phyloP scores from a whole-genome alignment of 306 rosid species.

The Ceratonia siliqua region DNA sequence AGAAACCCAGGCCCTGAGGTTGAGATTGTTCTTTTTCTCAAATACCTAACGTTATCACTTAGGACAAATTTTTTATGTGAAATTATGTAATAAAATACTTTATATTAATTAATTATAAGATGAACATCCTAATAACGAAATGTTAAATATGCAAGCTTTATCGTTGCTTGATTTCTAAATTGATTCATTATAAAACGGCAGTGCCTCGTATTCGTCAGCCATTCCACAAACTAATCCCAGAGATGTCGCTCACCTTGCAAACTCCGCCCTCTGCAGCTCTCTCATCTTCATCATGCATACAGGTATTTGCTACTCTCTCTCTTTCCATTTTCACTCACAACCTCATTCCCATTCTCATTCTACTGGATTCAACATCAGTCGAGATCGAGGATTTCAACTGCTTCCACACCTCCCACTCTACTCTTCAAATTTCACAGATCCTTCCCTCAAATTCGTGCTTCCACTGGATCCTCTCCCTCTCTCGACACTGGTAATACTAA shows the following conservation, averaged over 20 bases:
- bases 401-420: slow-evolving; percentile 41
- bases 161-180: too few species aligned
- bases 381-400: slow-evolving; percentile 41
- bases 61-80: too few species aligned
- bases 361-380: slow-evolving; percentile 34
- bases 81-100: too few species aligned
- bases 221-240: not conserved
- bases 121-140: too few species aligned
- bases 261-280: slow-evolving; percentile 64
- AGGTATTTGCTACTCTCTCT: slow-evolving; percentile 36
- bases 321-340: not conserved
- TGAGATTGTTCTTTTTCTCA: too few species aligned
- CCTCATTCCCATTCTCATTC: not conserved
- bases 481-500: slow-evolving; percentile 53
- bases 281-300: slow-evolving; percentile 48
- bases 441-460: slow-evolving; percentile 55
- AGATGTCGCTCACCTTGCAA: slow-evolving; percentile 66
- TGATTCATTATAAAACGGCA: not conserved
- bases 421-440: slow-evolving; percentile 35
- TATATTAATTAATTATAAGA: too few species aligned
- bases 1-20: too few species aligned
- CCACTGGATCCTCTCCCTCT: slow-evolving; percentile 54
- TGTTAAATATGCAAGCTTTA: too few species aligned
- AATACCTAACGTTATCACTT: too few species aligned
- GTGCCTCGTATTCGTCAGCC: not conserved